Conservation (phyloP, 176 grass and related monocot species). For the Oryza glaberrima region DNA sequence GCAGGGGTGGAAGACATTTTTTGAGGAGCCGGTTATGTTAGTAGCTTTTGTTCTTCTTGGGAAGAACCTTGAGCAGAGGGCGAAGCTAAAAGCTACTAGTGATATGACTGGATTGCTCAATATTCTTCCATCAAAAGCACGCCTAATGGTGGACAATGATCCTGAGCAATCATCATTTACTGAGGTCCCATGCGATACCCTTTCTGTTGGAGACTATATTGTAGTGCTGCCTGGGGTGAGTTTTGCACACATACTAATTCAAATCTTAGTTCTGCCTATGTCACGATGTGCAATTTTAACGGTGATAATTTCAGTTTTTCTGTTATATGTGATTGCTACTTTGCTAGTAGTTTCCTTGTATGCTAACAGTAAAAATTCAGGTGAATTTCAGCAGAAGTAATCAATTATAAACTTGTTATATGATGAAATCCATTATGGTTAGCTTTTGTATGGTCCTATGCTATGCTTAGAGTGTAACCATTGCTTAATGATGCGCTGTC, state of each 20-base stretch:
- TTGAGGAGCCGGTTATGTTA: slow-evolving; percentile 97
- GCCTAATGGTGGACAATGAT: slow-evolving; percentile 70
- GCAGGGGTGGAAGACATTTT: slow-evolving; percentile 99
- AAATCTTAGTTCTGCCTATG: background rate
- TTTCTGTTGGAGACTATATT: slow-evolving; percentile 78
- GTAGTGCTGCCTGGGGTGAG: slow-evolving; percentile 90
- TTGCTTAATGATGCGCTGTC: slow-evolving; percentile 42
- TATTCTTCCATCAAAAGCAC: slow-evolving; percentile 92
- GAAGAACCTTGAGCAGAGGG: slow-evolving; percentile 96
- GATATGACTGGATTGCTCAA: slow-evolving; percentile 98
- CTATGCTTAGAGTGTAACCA: slow-evolving; percentile 27
- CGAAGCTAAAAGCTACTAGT: slow-evolving; percentile 91
- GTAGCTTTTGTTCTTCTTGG: slow-evolving; percentile 98
- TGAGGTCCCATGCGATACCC: slow-evolving; percentile 86
- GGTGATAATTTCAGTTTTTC: slow-evolving; percentile 8
- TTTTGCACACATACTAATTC: slow-evolving; percentile 17
- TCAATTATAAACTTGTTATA: slow-evolving; percentile 20
- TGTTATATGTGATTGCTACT: slow-evolving; percentile 19
- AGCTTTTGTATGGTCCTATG: slow-evolving; percentile 18
- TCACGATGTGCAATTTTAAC: background rate
- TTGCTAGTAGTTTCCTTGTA: slow-evolving; percentile 23
- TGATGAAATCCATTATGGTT: slow-evolving; percentile 14
- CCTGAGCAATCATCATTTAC: slow-evolving; percentile 71
- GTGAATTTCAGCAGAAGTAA: background rate
- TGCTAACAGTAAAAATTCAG: slow-evolving; percentile 4